Base-by-base conservation (phyloP, 345 rosid genomes). In the Populus deltoides region DNA sequence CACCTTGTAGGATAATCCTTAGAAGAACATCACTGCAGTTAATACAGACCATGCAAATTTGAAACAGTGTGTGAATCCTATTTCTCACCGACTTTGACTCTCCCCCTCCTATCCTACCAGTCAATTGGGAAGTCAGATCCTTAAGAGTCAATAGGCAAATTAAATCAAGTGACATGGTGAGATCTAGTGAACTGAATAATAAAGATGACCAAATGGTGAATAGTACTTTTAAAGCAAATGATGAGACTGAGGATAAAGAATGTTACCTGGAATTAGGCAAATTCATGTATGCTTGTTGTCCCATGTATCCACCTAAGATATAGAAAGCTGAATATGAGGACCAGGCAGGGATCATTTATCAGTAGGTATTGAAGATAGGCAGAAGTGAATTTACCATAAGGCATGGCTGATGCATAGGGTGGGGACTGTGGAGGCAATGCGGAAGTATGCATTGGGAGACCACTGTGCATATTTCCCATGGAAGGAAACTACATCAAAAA, bases 401-500 rank as follows among this genome's bases (percentile, higher is more conserved):
- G 72, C 49, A 63, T 39, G 70, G 82, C 20, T 29, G 86, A 57
- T 15, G 85, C 71, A 81, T 80, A 82, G 74, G 86, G 77, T 73
- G 78, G 73, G 72, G 88, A 76, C 68, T 74, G 82, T 62, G 81
- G 76, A 31, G 78, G 82, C 38, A 75, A 65, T 65, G 78, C 66
- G 15, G 86, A 25, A 55, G 73, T 41, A 77, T 80, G 77, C 24
- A 43, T 77, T 74, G 88, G 83, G 25, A 82, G 74, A 39, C 65
- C 85, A 78, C 83, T 90, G 45, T 73, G 88, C 78, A 73, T 51
- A 74, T 85, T 81, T 73, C 76, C 80, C 85, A 83, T 74, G 22
- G 92, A 81, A 80, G 87, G 88, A 77, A 85, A 86, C 93, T 93
- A 72, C 77, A 68, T 16, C 10, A 61, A 43, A 76, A 76, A 78